Evolutionary conservation across 306 rosid genomes (phyloP).

Genomic region (Rosa lucieae): DNA sequence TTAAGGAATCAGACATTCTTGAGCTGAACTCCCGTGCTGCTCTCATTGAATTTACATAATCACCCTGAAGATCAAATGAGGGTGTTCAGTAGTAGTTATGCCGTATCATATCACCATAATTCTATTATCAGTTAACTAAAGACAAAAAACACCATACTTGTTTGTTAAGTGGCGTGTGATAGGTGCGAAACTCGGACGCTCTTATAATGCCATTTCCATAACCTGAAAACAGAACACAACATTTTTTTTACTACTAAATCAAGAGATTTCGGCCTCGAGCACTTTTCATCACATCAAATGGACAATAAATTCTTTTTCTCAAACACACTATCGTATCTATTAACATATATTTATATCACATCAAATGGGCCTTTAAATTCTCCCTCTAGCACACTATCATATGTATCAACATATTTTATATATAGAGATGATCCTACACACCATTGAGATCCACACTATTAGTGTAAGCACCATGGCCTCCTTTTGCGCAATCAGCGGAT

Average conservation of each 20-base stretch:
- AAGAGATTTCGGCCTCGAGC: neutral
- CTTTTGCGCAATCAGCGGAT: conserved; percentile 99
- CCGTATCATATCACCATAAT: conserved; percentile 21
- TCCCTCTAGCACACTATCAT: neutral
- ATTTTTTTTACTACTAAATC: conserved; percentile 12
- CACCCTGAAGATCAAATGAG: conserved; percentile 57
- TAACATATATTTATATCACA: neutral
- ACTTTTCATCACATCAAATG: neutral
- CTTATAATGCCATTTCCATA: conserved; percentile 66
- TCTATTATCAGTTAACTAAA: conserved; percentile 19
- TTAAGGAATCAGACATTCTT: conserved; percentile 64
- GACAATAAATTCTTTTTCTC: neutral
- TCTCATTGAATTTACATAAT: conserved; percentile 75
- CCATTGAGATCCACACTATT: conserved; percentile 91
- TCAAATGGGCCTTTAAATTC: neutral
- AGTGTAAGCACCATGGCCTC: conserved; percentile 99
- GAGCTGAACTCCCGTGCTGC: conserved; percentile 88
- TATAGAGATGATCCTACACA: conserved; percentile 31
- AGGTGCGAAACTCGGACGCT: conserved; percentile 96
- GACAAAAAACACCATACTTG: conserved; percentile 54
- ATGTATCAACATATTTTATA: neutral
- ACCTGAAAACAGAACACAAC: conserved; percentile 55
- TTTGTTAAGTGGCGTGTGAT: conserved; percentile 86
- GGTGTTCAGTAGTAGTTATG: conserved; percentile 7
- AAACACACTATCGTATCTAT: neutral